A percentile compares a stretch with the other conserved stretches of the same genome.
Conservation (phyloP, 257 asterid genomes). For the Cinchona pubescens region DNA sequence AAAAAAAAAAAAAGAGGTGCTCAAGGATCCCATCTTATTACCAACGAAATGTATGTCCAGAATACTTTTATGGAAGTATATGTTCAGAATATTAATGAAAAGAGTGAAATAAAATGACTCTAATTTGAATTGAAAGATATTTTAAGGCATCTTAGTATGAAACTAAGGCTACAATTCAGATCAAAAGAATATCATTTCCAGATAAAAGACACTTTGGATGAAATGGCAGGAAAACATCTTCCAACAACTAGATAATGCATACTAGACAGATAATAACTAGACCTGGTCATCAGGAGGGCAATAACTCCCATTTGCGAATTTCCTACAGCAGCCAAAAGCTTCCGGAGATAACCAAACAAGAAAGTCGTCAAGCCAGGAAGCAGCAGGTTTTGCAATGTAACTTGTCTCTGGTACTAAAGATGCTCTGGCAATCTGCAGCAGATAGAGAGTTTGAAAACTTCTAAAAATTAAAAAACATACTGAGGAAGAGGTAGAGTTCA, state of each 20-base stretch:
- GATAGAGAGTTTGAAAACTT: neutral
- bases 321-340: slow-evolving; percentile 97
- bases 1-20: too few relatives aligned
- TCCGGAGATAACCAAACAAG: slow-evolving; percentile 98
- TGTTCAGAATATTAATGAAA: neutral
- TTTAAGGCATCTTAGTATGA: neutral
- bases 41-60: neutral
- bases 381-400: slow-evolving; percentile 98
- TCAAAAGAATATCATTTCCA: neutral
- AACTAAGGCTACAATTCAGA: neutral
- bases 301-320: slow-evolving; percentile 78
- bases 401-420: slow-evolving; percentile 85
- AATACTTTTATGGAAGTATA: too few relatives aligned
- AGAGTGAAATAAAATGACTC: neutral
- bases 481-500: neutral
- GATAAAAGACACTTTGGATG: neutral
- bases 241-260: neutral
- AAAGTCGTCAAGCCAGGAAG: slow-evolving; percentile 98
- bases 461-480: neutral
- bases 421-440: slow-evolving; percentile 83
- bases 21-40: neutral
- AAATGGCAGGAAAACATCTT: slow-evolving; percentile 10
- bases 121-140: neutral
- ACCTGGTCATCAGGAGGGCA: slow-evolving; percentile 99
- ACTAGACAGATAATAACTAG: neutral